Conservation (phyloP, 2,329 filamentous ascomycete genomes). For the Ophiognomonia clavigignenti-juglandacearum region DNA sequence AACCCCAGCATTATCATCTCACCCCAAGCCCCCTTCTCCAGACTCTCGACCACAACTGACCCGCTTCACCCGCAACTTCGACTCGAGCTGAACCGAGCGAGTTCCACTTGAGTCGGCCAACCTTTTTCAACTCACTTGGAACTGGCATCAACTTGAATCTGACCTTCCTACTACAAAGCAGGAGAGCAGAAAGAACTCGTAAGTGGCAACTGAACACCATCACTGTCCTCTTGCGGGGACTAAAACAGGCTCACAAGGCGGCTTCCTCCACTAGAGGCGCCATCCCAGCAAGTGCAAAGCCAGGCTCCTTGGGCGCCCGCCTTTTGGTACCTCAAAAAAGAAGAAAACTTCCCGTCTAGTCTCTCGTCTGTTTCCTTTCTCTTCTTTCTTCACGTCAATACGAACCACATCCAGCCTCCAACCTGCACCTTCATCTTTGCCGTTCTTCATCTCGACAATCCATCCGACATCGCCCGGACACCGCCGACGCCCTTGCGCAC, state of each 20-base stretch:
- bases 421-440: neutral
- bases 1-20: conserved; percentile 17
- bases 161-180: neutral
- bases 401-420: neutral
- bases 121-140: neutral
- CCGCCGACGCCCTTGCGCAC: no score
- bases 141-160: neutral
- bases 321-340: no score
- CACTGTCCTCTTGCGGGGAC: no score
- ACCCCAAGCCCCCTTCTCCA: conserved; percentile 17
- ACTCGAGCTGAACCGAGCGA: neutral
- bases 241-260: no score
- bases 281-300: conserved; percentile 8
- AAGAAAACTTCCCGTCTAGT: no score
- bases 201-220: no score
- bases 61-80: neutral
- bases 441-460: no score
- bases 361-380: no score
- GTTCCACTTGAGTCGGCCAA: neutral
- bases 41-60: conserved; percentile 2
- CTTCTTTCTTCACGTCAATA: neutral
- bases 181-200: no score
- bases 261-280: neutral
- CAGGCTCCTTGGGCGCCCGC: no score
- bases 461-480: conserved; percentile 3